Evolutionary conservation across 2,329 filamentous ascomycete genomes (phyloP).

Genomic region (Diplodia scrobiculata): DNA sequence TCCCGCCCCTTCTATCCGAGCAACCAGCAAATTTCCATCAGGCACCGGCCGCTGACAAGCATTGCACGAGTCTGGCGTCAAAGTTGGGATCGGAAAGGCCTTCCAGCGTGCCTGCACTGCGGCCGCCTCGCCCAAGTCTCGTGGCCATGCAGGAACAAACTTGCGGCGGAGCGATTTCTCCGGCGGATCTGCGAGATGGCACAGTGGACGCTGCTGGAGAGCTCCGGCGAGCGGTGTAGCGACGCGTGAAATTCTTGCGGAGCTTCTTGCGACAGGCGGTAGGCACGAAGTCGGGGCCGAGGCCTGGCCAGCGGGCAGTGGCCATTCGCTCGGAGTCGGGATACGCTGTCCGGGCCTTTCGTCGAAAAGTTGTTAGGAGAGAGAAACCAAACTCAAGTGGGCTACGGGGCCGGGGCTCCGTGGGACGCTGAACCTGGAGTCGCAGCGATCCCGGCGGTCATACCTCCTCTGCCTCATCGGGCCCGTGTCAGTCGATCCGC

Average conservation of each 20-base stretch:
- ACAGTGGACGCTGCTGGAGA: not conserved
- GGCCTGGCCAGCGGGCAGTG: not conserved
- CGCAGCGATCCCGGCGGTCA: slow-evolving; percentile 26
- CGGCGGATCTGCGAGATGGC: slow-evolving; percentile 25
- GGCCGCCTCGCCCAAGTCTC: not conserved
- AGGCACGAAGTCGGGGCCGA: slow-evolving; percentile 16
- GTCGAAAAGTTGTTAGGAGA: slow-evolving; percentile 23
- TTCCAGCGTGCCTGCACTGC: not conserved
- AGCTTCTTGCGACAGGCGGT: slow-evolving; percentile 15
- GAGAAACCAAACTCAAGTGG: slow-evolving; percentile 11
- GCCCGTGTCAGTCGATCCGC: slow-evolving; percentile 23
- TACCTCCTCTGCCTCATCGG: slow-evolving; percentile 22
- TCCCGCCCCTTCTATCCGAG: slow-evolving; percentile 27
- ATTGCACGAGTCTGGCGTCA: slow-evolving; percentile 2
- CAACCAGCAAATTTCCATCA: slow-evolving; percentile 20
- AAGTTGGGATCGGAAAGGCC: slow-evolving; percentile 3
- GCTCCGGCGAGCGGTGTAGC: slow-evolving; percentile 1
- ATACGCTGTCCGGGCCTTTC: slow-evolving; percentile 16
- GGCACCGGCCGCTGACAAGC: slow-evolving; percentile 1
- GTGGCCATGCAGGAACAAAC: slow-evolving; percentile 29
- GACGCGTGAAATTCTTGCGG: slow-evolving; percentile 16
- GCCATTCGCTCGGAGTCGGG: slow-evolving; percentile 7
- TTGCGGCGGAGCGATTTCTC: slow-evolving; percentile 26
- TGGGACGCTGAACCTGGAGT: slow-evolving; percentile 28
- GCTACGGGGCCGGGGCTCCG: slow-evolving; percentile 27